Base-by-base conservation (phyloP, 164 flowering plant genomes). In the Umbilicus rupestris region DNA sequence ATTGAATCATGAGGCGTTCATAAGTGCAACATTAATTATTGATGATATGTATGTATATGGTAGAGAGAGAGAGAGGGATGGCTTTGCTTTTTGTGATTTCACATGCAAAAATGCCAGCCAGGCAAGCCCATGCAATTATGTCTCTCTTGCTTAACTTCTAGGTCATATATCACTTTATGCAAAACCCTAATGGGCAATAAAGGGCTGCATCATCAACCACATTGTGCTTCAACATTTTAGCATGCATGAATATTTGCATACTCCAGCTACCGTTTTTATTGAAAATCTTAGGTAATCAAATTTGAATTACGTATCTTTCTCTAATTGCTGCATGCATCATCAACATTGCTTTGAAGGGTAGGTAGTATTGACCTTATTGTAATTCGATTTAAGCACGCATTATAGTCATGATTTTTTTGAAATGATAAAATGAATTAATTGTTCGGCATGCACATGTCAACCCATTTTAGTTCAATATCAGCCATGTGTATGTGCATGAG, bases 91-190 rank as follows among this genome's bases (percentile, higher is more conserved):
- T 28, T 55, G 6, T 55, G 60, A 49, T 20, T 55, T 55, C 60
- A 28, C 60, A 55, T 55, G 60, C 60, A 55, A 55, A 55, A 26
- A 55, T 55, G 35, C 19, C 30, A 11, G 33, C 28, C 33, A 17
- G 28, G 60, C 60, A 33, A 55, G 60, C 60, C 60, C 60, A 55
- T 55, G 33, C 35, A 55, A 55, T 55, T 55, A 28, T 15, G 28
- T 28, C 60, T 24, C 60, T 29, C 33, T 28, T 30, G 29, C 19
- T 55, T 55, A 55, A 28, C 33, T 55, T 26, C 19, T 55, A 26
- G 60, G 44, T 41, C 44, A 41, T 41, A 12, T 7, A 55, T 26
- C 33, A 26, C 19, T 28, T 28, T 11, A 28, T 55, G 3, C 1
- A 5, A 55, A 28, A 55, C 31, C 33, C 60, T 55, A 55, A 28